Conservation (phyloP, 805 yeast genomes). For the Lachancea meyersii region DNA sequence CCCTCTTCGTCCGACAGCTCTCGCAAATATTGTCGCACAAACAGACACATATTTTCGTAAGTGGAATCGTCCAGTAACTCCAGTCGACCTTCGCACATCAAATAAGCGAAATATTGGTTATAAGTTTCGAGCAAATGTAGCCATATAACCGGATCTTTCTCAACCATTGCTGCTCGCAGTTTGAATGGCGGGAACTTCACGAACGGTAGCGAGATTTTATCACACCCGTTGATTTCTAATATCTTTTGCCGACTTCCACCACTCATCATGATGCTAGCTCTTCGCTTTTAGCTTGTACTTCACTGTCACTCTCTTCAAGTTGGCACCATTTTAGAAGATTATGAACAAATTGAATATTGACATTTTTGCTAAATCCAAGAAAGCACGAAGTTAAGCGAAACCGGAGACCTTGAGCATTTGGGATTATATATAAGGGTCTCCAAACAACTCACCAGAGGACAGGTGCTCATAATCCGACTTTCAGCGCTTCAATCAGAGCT, state of each 20-base stretch:
- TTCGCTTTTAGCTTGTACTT: too few relatives aligned
- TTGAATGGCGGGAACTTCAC: constrained; percentile 71
- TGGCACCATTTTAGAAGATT: too few relatives aligned
- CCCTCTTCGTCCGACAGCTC: constrained; percentile 60
- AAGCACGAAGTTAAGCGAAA: too few relatives aligned
- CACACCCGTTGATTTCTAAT: constrained; percentile 11
- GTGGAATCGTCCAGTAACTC: constrained; percentile 45
- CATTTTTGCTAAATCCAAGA: too few relatives aligned
- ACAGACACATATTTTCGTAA: constrained; percentile 50
- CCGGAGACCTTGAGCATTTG: too few relatives aligned
- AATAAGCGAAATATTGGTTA: constrained; percentile 44
- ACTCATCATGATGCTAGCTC: background rate
- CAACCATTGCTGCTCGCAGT: constrained; percentile 68
- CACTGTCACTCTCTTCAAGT: background rate
- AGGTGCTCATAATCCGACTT: too few relatives aligned
- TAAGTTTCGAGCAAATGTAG: constrained; percentile 63
- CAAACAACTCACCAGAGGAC: too few relatives aligned
- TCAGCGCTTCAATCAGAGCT: too few relatives aligned
- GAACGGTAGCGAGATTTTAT: constrained; percentile 42
- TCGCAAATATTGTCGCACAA: constrained; percentile 49
- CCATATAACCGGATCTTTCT: constrained; percentile 82
- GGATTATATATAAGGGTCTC: too few relatives aligned
- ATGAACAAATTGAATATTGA: too few relatives aligned
- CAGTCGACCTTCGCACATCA: constrained; percentile 36
- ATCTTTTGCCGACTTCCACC: constrained; percentile 3